phyloP scores from a whole-genome alignment of 2,329 filamentous ascomycete species.

The Fusarium begoniae region DNA sequence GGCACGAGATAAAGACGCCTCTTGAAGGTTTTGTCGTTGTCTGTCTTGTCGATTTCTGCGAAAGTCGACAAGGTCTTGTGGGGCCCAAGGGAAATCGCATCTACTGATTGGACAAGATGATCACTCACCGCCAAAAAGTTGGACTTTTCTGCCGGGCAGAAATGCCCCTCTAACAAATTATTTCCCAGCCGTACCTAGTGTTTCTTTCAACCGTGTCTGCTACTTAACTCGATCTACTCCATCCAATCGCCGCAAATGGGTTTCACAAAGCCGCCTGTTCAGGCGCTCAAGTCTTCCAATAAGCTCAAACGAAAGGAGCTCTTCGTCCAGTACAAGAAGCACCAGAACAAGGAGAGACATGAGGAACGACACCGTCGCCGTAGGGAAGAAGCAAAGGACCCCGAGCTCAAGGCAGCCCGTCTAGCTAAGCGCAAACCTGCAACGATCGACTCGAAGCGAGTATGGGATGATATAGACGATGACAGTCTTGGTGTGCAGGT shows the following conservation, averaged over 20 bases:
- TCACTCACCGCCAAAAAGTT: constrained; percentile 51
- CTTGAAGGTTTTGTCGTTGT: constrained; percentile 31
- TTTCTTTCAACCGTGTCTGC: constrained; percentile 4
- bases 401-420: constrained; percentile 76
- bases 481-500: constrained; percentile 66
- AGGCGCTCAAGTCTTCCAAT: constrained; percentile 68
- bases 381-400: constrained; percentile 86
- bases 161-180: constrained; percentile 33
- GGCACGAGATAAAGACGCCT: constrained; percentile 10
- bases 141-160: constrained; percentile 36
- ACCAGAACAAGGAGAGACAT: constrained; percentile 76
- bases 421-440: constrained; percentile 80
- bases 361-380: constrained; percentile 81
- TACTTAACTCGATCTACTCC: not conserved
- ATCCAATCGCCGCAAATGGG: constrained; percentile 42
- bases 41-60: constrained; percentile 28
- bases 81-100: not conserved
- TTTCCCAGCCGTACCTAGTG: constrained; percentile 6
- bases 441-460: constrained; percentile 87
- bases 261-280: constrained; percentile 47
- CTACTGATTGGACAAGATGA: not conserved
- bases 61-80: constrained; percentile 9
- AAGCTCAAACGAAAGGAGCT: constrained; percentile 82
- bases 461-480: constrained; percentile 83
- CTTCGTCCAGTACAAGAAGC: constrained; percentile 82